Base-by-base conservation (phyloP, 192 early-diverging fungal genomes). In the Entomortierella parvispora region DNA sequence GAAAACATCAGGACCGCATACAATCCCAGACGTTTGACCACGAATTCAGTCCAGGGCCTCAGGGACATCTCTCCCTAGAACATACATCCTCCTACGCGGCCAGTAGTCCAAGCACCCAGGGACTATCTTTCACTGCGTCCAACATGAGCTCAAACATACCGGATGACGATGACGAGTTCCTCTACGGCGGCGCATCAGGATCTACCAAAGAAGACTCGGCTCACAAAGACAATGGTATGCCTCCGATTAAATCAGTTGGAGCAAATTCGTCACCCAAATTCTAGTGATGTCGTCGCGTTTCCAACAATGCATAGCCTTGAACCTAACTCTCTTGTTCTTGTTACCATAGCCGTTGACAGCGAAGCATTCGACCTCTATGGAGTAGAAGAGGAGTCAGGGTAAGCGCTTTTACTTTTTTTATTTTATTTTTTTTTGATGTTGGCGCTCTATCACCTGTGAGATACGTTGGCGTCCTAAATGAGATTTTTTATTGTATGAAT, bases 141-240 rank as follows among this genome's bases (percentile, higher is more conserved):
- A n/a, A n/a, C 68, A 72, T 72, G 70, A 72, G 62, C 33, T 50
- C 62, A 15, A 23, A 72, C 34, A 58, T 72, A 72, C 48, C 70
- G 32, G 70, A 72, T 34, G 70, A 76, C 61, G 74, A 77, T 58
- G 74, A 77, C 61, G 74, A 77, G 61, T 77, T 77, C 42, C 37
- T 77, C 23, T 77, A 77, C 26, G 74, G 74, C 61, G 68, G 74
- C 61, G 68, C 74, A 22, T 59, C 74, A 29, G 65, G 58, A 34
- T 44, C 65, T 5, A n/a, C 37, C 18, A 58, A 28, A 20, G 48
- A 58, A 15, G 42, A 58, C 14, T 22, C 65, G 12, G 31, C 46
- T 15, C 52, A 43, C 3, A 23, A 54, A 25, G 4, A 40, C 12
- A 48, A 51, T 57, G 66, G 72, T 76, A 76, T n/a, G n/a, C n/a